These are phyloP conservation scores for Phytopythium montanum DNA, from an alignment of 352 stramenopile species.

Conservation along the genomic window DNA sequence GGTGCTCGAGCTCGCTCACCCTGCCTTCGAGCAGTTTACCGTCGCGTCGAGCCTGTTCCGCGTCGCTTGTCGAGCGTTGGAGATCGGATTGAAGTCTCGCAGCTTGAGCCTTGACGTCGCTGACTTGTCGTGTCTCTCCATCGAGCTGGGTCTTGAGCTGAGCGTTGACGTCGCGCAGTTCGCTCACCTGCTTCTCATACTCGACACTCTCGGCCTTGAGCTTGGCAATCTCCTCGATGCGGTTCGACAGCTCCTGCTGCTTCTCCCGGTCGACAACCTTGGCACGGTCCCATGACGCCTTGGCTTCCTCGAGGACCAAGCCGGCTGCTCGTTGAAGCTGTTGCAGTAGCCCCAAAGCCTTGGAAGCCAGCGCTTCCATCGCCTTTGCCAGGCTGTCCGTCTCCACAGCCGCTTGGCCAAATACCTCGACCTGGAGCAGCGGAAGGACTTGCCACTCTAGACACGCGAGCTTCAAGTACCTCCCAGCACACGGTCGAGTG, in stretches of 20 bases:
- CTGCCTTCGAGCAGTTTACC: slow-evolving; percentile 42
- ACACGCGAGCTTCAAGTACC: slow-evolving; percentile 61
- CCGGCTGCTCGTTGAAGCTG: slow-evolving; percentile 45
- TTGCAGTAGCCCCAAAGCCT: slow-evolving; percentile 39
- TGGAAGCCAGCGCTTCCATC: slow-evolving; percentile 34
- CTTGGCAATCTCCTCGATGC: slow-evolving; percentile 59
- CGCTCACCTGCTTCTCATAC: slow-evolving; percentile 48
- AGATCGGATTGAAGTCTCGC: slow-evolving; percentile 53
- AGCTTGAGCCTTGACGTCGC: slow-evolving; percentile 22
- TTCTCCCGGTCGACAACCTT: slow-evolving; percentile 78
- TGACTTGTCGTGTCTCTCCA: slow-evolving; percentile 27
- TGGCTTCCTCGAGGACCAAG: slow-evolving; percentile 65
- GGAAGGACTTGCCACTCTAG: slow-evolving; percentile 59
- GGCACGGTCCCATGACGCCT: slow-evolving; percentile 64
- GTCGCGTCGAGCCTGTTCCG: slow-evolving; percentile 49
- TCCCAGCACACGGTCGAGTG: slow-evolving; percentile 26
- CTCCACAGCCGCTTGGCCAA: slow-evolving; percentile 54
- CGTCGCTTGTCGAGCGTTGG: slow-evolving; percentile 14
- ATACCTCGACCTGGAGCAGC: slow-evolving; percentile 64
- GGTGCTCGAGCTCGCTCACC: slow-evolving; percentile 46
- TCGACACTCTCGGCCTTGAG: slow-evolving; percentile 42
- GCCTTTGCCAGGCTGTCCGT: slow-evolving; percentile 39
- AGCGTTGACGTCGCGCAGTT: slow-evolving; percentile 40
- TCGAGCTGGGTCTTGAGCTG: slow-evolving; percentile 41
- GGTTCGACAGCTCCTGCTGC: slow-evolving; percentile 69